phyloP scores from a whole-genome alignment of 768 basidiomycete genomes.

The Serendipita sp. region DNA sequence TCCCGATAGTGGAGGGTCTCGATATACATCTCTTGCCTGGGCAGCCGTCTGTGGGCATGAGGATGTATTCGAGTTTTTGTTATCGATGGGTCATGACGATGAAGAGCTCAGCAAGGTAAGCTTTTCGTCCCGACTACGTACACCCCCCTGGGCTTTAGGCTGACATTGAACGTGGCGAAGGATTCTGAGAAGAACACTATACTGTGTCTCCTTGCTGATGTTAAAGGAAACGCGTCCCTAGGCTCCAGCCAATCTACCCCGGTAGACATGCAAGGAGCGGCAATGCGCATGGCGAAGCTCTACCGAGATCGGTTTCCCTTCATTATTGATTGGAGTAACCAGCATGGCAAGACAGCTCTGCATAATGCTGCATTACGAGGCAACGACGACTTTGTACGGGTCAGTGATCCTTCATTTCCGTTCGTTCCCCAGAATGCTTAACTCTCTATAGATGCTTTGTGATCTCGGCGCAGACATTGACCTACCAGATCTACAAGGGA shows the following conservation, averaged over 20 bases:
- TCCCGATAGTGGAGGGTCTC: constrained; percentile 55
- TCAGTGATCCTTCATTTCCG: constrained; percentile 24
- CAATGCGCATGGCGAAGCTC: constrained; percentile 69
- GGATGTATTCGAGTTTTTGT: constrained; percentile 84
- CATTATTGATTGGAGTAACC: constrained; percentile 84
- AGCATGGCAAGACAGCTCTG: constrained; percentile 75
- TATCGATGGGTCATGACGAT: constrained; percentile 80
- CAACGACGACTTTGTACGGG: constrained; percentile 75
- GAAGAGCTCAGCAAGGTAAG: constrained; percentile 78
- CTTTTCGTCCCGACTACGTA: constrained; percentile 9
- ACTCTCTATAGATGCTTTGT: constrained; percentile 53
- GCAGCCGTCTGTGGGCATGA: constrained; percentile 75
- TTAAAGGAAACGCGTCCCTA: constrained; percentile 35
- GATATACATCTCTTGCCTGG: constrained; percentile 84
- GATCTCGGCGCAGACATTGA: constrained; percentile 83
- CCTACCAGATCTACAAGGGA: constrained; percentile 79
- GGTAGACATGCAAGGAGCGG: constrained; percentile 50
- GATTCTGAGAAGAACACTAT: constrained; percentile 88
- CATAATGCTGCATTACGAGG: constrained; percentile 80
- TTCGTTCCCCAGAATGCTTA: constrained; percentile 7
- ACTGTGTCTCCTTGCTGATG: constrained; percentile 80
- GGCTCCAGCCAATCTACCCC: constrained; percentile 31
- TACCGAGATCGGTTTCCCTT: constrained; percentile 78
- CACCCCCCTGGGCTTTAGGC: not conserved
- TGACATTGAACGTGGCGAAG: constrained; percentile 23